phyloP scores from a whole-genome alignment of 352 stramenopile genomes.

The Globisporangium splendens region DNA sequence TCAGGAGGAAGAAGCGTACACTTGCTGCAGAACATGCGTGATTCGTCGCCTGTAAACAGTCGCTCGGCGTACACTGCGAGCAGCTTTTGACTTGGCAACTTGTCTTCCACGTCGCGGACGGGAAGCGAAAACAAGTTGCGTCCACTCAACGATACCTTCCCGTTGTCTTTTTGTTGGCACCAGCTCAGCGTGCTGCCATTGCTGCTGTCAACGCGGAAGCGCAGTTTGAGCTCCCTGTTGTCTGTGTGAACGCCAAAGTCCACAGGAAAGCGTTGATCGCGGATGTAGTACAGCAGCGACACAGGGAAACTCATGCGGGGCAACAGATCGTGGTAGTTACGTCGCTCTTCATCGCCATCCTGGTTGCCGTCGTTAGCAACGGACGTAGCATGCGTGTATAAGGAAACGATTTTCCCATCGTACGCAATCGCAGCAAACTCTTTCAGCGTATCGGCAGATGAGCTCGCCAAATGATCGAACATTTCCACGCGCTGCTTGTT shows the following conservation, averaged over 20 bases:
- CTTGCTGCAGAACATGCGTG: slow-evolving; percentile 74
- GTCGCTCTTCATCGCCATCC: slow-evolving; percentile 4
- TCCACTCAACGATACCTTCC: slow-evolving; percentile 54
- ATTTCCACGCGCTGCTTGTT: slow-evolving; percentile 44
- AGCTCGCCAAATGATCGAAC: slow-evolving; percentile 45
- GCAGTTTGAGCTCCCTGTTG: slow-evolving; percentile 35
- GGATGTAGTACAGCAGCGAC: slow-evolving; percentile 76
- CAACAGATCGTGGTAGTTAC: slow-evolving; percentile 10
- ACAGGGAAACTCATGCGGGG: slow-evolving; percentile 63
- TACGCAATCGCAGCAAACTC: slow-evolving; percentile 62
- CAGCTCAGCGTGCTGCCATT: slow-evolving; percentile 45
- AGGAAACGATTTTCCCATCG: slow-evolving; percentile 47
- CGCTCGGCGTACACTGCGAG: slow-evolving; percentile 67
- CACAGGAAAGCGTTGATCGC: slow-evolving; percentile 68
- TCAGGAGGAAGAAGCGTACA: slow-evolving; percentile 71
- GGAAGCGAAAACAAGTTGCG: slow-evolving; percentile 69
- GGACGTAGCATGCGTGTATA: slow-evolving; percentile 42
- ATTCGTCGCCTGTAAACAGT: slow-evolving; percentile 74
- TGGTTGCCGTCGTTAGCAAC: slow-evolving; percentile 9
- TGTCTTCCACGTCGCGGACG: slow-evolving; percentile 35
- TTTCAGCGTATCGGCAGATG: slow-evolving; percentile 21
- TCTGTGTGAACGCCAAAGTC: slow-evolving; percentile 39
- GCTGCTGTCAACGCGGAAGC: slow-evolving; percentile 44
- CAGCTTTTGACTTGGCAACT: slow-evolving; percentile 24
- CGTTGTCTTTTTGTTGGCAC: slow-evolving; percentile 56